phyloP scores from a whole-genome alignment of 257 asterid genomes.

The Echium plantagineum region DNA sequence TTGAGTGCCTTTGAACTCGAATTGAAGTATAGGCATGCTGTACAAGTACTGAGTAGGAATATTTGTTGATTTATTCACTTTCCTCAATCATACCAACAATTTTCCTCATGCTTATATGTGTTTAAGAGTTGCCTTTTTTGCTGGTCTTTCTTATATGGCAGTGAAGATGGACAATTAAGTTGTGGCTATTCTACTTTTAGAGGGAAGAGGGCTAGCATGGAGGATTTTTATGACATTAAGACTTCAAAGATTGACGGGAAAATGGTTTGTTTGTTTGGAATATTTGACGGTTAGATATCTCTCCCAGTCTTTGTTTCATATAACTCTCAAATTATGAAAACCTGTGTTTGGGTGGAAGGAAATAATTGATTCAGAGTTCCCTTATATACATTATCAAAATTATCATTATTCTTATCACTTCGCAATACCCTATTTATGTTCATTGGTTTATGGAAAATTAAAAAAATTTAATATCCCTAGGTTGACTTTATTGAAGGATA shows the following conservation, averaged over 20 bases:
- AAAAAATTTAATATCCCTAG: too few relatives aligned
- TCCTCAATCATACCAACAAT: background rate
- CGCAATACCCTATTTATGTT: too few relatives aligned
- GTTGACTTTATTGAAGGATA: too few relatives aligned
- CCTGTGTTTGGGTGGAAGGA: background rate
- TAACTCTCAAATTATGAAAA: background rate
- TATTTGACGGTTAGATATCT: conserved; percentile 64
- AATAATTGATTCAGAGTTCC: background rate
- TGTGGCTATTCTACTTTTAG: conserved; percentile 78
- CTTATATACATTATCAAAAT: background rate
- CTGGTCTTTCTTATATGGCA: conserved; percentile 29
- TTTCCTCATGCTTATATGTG: background rate
- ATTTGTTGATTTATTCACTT: background rate
- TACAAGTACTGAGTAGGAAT: background rate
- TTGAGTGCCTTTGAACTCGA: background rate
- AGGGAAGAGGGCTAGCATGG: conserved; percentile 85
- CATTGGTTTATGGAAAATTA: too few relatives aligned
- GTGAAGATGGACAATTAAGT: conserved; percentile 62
- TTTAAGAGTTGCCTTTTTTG: conserved; percentile 2
- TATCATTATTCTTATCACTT: too few relatives aligned
- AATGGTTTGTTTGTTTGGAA: conserved; percentile 59
- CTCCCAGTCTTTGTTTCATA: background rate
- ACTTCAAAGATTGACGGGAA: conserved; percentile 47
- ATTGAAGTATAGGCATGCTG: background rate
- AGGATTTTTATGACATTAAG: conserved; percentile 69